Evolutionary conservation across 2,329 filamentous ascomycete species (phyloP), one percentile per base, ranked within the genome.

Genomic region (Diplocarpon mali): DNA sequence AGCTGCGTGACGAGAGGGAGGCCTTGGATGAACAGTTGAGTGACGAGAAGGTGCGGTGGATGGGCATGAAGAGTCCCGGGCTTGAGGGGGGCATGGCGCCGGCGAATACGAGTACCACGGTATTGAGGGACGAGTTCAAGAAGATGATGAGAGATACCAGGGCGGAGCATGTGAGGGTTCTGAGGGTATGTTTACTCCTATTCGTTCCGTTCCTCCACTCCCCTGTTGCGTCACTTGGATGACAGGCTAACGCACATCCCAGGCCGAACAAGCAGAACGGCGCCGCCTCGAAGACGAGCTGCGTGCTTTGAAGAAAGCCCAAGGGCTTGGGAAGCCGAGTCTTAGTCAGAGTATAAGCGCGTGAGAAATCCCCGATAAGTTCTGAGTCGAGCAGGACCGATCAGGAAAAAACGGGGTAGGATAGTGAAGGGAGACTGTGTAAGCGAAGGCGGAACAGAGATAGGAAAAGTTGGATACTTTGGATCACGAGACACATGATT

Each of bases 71-170:
- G 58, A 75, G 71, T 55, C 72, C 75, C 12, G 67, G 67, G 9
- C 63, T 64, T 5, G 50, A 58, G 58, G 61, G 46, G 54, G 64
- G 52, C 57, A 35, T 35, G 8, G 17, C 42, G 17, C 42, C 51
- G 4, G 48, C 47, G 13, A 55, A 38, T 15, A 85, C 78, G 10
- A 83, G 78, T 54, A 80, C 78, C 17, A 75, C 75, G 64, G 78
- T 85, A 34, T 59, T 86, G 57, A 78, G 79, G 63, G 80, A 79
- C 50, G 82, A 86, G 61, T 86, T 86, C 60, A 84, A 83, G 68
- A 85, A 82, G 67, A 85, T 85, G 81, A 85, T 85, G 80, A 72
- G 79, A 51, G 80, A 85, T 57, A 78, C 78, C 38, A 74, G 80
- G 49, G 69, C 71, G 1, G 82, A 86, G 61, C 79, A 75, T 49